A percentile compares a stretch with the other conserved stretches of the same genome.
Conservation (phyloP, 2,329 filamentous ascomycete species). For the Pseudovirgaria hyperparasitica region DNA sequence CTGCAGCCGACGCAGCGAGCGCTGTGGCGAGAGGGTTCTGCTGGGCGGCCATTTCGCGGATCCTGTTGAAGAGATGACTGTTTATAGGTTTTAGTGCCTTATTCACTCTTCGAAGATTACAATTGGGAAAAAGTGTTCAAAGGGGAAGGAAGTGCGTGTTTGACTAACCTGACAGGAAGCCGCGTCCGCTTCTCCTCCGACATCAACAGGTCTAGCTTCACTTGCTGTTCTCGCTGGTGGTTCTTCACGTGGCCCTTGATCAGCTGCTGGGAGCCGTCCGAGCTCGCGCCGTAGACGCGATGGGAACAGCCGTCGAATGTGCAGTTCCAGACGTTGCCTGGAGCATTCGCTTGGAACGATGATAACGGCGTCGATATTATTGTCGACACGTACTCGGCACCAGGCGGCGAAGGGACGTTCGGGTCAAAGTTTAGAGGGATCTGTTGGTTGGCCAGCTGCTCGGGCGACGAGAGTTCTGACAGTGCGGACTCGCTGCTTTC, state of each 20-base stretch:
- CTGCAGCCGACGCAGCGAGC: conserved; percentile 1
- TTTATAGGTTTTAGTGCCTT: conserved; percentile 6
- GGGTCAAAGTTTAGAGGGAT: too few relatives aligned
- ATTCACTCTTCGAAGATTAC: neutral
- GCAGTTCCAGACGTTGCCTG: conserved; percentile 54
- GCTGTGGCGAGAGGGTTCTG: conserved; percentile 15
- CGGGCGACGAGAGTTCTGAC: too few relatives aligned
- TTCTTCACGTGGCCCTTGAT: conserved; percentile 49
- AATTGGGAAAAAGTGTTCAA: conserved; percentile 1
- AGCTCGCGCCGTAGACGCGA: conserved; percentile 50
- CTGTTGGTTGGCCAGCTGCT: too few relatives aligned
- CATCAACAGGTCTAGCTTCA: conserved; percentile 38
- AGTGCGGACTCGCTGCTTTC: too few relatives aligned
- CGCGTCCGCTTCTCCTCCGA: conserved; percentile 34
- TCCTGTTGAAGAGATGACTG: conserved; percentile 33
- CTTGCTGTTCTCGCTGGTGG: conserved; percentile 45
- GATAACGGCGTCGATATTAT: conserved; percentile 20
- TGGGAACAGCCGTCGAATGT: conserved; percentile 51
- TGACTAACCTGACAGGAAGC: conserved; percentile 26
- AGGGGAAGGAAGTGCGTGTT: neutral
- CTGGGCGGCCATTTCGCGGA: conserved; percentile 28
- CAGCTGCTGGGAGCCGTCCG: conserved; percentile 39
- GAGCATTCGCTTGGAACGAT: conserved; percentile 31
- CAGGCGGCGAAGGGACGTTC: too few relatives aligned
- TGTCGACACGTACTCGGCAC: conserved; percentile 8